phyloP scores from a whole-genome alignment of 2,329 filamentous ascomycete genomes.

The Fusarium virguliforme region DNA sequence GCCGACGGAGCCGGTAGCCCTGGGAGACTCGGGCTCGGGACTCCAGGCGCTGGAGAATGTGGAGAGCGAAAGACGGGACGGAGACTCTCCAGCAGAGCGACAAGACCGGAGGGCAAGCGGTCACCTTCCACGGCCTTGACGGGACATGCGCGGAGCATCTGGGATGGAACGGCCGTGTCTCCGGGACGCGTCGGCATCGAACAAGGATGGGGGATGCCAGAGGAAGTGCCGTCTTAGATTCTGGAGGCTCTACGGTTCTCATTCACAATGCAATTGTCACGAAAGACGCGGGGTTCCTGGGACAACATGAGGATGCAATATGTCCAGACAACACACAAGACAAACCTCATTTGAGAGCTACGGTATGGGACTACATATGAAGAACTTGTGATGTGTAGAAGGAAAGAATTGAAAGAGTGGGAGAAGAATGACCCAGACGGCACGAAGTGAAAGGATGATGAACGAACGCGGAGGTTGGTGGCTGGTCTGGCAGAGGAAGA shows the following conservation, averaged over 20 bases:
- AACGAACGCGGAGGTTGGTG: constrained; percentile 4
- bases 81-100: constrained; percentile 15
- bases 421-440: constrained; percentile 35
- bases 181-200: constrained; percentile 18
- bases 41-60: constrained; percentile 31
- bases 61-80: constrained; percentile 36
- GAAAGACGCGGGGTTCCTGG: not conserved
- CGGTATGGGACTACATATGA: not conserved
- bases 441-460: constrained; percentile 18
- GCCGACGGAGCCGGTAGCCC: constrained; percentile 38
- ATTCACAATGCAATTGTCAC: not conserved
- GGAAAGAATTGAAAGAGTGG: constrained; percentile 36
- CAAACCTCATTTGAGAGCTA: not conserved
- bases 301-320: constrained; percentile 5
- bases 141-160: constrained; percentile 30
- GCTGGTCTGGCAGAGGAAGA: not conserved
- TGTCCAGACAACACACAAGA: constrained; percentile 13
- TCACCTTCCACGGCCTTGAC: constrained; percentile 24
- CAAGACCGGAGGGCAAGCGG: constrained; percentile 22
- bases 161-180: constrained; percentile 32
- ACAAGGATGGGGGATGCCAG: constrained; percentile 13
- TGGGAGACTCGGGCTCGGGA: constrained; percentile 33
- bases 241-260: not conserved
- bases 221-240: not conserved
- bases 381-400: constrained; percentile 38